A percentile compares a stretch with the other conserved stretches of the same genome.
Conservation (phyloP, 257 asterid species). For the Solanum neorickii region DNA sequence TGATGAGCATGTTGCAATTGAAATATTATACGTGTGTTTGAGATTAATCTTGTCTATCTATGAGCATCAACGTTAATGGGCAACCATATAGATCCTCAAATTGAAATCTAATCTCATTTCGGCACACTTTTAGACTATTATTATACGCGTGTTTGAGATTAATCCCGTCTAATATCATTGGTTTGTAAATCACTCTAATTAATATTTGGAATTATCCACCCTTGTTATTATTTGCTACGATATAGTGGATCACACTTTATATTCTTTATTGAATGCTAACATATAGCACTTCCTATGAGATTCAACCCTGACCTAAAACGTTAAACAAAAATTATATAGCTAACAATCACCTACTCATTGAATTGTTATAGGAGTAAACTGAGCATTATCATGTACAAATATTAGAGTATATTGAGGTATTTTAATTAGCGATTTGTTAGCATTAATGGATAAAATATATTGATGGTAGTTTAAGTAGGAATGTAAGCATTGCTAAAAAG, state of each 20-base stretch:
- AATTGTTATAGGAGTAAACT: neutral
- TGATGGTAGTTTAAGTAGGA: neutral
- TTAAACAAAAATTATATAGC: no score
- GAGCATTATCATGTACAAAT: neutral
- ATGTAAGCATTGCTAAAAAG: neutral
- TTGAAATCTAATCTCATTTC: no score
- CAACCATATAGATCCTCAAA: neutral
- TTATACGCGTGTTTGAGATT: no score
- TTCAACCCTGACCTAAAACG: neutral
- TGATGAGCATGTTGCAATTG: neutral
- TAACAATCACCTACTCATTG: neutral
- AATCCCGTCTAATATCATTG: neutral
- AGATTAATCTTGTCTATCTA: neutral
- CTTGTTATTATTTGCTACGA: neutral
- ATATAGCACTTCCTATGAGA: neutral
- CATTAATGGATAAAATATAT: neutral
- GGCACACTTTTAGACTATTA: no score
- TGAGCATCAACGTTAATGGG: neutral
- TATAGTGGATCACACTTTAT: neutral
- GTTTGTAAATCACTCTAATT: neutral
- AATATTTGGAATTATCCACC: neutral
- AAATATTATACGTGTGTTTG: no score
- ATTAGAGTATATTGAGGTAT: no score
- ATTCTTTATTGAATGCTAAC: neutral
- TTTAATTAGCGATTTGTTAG: no score